These are phyloP conservation scores for Amanita molliuscula DNA, from an alignment of 768 basidiomycete genomes.

Conservation along the genomic window DNA sequence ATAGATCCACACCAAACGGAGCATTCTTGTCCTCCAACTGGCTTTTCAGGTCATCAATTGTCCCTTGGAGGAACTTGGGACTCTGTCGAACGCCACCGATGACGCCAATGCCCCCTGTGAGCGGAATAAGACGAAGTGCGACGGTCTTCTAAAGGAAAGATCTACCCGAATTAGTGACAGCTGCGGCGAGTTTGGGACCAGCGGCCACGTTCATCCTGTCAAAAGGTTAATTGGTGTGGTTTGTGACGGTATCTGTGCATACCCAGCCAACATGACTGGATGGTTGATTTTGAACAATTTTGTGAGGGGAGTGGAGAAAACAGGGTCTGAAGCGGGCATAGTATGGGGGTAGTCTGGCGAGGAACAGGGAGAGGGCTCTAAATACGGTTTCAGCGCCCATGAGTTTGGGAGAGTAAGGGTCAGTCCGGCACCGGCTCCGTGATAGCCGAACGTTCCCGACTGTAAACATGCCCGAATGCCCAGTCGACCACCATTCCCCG, in stretches of 20 bases:
- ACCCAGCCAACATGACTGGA: constrained; percentile 78
- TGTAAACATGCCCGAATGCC: constrained; percentile 22
- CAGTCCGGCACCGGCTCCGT: background rate
- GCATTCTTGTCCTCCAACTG: constrained; percentile 66
- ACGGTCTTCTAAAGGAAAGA: background rate
- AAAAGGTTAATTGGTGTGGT: background rate
- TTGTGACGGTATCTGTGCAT: constrained; percentile 5
- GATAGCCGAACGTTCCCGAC: constrained; percentile 10
- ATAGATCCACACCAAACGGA: constrained; percentile 75
- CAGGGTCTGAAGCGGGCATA: constrained; percentile 58
- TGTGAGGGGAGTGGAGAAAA: constrained; percentile 69
- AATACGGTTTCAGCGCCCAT: background rate
- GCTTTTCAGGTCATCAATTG: constrained; percentile 65
- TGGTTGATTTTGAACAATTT: constrained; percentile 70
- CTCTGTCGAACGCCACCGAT: constrained; percentile 76
- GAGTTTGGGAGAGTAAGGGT: background rate
- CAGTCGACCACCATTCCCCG: constrained; percentile 32
- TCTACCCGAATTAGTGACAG: constrained; percentile 81
- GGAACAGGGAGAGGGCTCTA: background rate
- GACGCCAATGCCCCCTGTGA: constrained; percentile 66
- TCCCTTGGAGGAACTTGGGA: constrained; percentile 57
- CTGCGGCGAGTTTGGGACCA: constrained; percentile 74
- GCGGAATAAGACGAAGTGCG: background rate
- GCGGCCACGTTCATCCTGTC: constrained; percentile 79
- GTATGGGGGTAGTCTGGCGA: constrained; percentile 9